Evolutionary conservation across 1,284 basidiomycete genomes (phyloP).

Genomic region (Ceratobasidium papillatum): DNA sequence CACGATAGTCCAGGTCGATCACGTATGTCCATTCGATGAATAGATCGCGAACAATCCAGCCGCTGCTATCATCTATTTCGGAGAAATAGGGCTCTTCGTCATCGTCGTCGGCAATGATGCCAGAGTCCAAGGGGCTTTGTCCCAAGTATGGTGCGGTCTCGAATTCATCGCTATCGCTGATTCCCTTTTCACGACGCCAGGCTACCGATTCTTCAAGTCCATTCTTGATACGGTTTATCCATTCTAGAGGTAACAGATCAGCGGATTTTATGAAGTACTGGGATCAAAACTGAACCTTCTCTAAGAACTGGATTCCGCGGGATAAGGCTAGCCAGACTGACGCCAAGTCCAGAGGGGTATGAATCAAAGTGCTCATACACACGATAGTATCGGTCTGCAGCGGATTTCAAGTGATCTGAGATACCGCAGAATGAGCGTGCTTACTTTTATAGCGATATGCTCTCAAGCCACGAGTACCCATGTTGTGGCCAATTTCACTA

Average conservation of each 20-base stretch:
- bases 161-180: no score
- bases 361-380: neutral
- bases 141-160: no score
- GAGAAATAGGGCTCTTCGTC: neutral
- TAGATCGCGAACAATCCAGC: neutral
- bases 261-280: no score
- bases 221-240: no score
- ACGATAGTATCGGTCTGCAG: neutral
- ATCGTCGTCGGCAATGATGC: neutral
- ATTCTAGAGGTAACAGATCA: no score
- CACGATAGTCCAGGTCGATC: slow-evolving; percentile 26
- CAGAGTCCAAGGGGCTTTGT: no score
- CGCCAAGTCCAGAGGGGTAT: neutral
- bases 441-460: slow-evolving; percentile 1
- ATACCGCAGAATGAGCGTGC: neutral
- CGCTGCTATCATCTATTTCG: neutral
- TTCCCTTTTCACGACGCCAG: no score
- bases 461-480: neutral
- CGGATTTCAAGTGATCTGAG: neutral
- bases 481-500: neutral
- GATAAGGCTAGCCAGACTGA: neutral
- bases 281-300: no score
- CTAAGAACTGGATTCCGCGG: neutral
- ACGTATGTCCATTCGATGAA: slow-evolving; percentile 16
- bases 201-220: no score